Evolutionary conservation across 306 rosid species (phyloP), one percentile per base, ranked within the genome.

Genomic region (Vachellia pachyceras): DNA sequence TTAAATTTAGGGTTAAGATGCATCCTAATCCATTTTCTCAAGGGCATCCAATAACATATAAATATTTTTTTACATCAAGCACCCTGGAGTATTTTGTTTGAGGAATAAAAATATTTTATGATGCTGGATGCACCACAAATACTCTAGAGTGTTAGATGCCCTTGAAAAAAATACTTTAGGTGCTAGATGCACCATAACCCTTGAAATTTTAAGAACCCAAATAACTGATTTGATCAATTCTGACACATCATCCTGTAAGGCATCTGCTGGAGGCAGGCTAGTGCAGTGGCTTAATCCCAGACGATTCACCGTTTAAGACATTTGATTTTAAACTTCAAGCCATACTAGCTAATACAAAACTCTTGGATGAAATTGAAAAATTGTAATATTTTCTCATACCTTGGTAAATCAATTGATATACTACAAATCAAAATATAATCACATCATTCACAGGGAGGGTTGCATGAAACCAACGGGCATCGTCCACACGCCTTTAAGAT

Each of bases 371-470:
- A 72, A 58, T 60, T n/a, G 45, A 61, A 11, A 57, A 36, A 60
- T 7, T 6, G 52, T 46, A 44, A 44, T 35, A 5, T 29, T 18
- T 52, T 67, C 14, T 1, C 22, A 49, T 15, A 61, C 45, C 29
- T 71, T 44, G 72, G 54, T 60, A 69, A 45, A 25, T 25, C 44
- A 18, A 36, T 70, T 50, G 36, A 61, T 77, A 37, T 61, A 63
- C 47, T 29, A 77, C 60, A 77, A 29, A 49, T 65, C 33, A 77
- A 20, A n/a, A 72, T 66, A 70, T 65, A 68, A 77, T 50, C 18
- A 40, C 47, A 33, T 47, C 23, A 33, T 71, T 22, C 67, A 15
- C 6, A 54, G 23, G 54, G 58, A 78, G 44, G 39, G 68, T 23
- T 33, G 68, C 60, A 72, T 35, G 29, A 73, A 66, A 46, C 74